These are phyloP conservation scores for Viscum album DNA, from an alignment of 177 flowering plant genomes.

Conservation along the genomic window DNA sequence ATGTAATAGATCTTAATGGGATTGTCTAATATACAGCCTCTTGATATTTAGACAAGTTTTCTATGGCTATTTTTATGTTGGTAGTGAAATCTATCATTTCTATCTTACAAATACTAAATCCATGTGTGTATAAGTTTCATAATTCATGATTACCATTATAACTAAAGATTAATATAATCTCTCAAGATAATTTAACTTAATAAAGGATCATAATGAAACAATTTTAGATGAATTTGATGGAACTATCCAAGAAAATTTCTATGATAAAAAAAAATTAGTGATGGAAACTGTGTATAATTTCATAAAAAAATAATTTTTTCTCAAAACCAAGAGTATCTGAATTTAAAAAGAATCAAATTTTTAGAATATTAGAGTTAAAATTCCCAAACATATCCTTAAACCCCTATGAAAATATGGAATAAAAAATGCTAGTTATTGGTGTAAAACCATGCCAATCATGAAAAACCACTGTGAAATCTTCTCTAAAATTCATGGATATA, in stretches of 20 bases:
- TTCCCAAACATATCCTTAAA: slow-evolving; percentile 15
- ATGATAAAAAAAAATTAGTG: slow-evolving; percentile 9
- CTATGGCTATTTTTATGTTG: no score
- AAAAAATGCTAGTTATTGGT: slow-evolving; percentile 10
- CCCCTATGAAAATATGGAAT: slow-evolving; percentile 16
- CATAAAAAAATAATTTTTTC: slow-evolving; percentile 7
- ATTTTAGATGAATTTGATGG: slow-evolving; percentile 15
- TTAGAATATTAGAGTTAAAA: slow-evolving; percentile 8
- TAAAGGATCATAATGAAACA: slow-evolving; percentile 4
- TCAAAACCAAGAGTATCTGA: slow-evolving; percentile 17
- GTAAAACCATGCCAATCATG: slow-evolving; percentile 16
- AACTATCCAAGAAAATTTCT: slow-evolving; percentile 3
- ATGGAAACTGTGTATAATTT: slow-evolving; percentile 17
- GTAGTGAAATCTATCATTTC: no score
- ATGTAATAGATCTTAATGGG: no score
- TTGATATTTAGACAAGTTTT: no score
- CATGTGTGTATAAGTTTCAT: slow-evolving; percentile 16
- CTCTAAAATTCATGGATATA: slow-evolving; percentile 40
- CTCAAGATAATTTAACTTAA: slow-evolving; percentile 20
- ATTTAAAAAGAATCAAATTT: slow-evolving; percentile 7
- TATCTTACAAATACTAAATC: no score
- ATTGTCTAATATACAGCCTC: no score
- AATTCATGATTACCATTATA: slow-evolving; percentile 47
- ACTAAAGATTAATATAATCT: slow-evolving; percentile 39
- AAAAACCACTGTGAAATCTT: slow-evolving; percentile 34